phyloP scores from a whole-genome alignment of 2,329 filamentous ascomycete species.

The Colletotrichum trifolii region DNA sequence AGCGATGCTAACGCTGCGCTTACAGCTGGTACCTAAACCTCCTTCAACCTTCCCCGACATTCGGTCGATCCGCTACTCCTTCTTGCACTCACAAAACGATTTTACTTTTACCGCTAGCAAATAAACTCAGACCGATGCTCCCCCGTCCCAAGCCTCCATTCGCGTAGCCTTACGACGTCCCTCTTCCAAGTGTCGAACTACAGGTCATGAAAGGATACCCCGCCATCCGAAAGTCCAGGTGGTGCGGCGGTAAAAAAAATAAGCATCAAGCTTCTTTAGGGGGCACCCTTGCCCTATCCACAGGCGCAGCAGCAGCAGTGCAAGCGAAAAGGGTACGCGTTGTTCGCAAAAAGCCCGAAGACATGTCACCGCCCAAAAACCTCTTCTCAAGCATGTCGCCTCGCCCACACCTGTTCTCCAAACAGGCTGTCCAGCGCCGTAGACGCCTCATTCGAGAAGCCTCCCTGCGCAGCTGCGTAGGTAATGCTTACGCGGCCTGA shows the following conservation, averaged over 20 bases:
- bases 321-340: conserved; percentile 11
- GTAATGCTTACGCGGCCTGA: conserved; percentile 30
- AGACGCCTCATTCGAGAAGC: conserved; percentile 10
- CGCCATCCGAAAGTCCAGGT: conserved; percentile 16
- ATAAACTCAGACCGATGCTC: too few species aligned
- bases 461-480: conserved; percentile 5
- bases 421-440: not conserved
- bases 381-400: not conserved
- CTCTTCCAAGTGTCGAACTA: conserved; percentile 20
- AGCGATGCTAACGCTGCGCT: conserved; percentile 15
- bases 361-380: conserved; percentile 8
- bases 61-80: not conserved
- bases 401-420: not conserved
- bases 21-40: conserved; percentile 25
- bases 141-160: conserved; percentile 8
- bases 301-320: conserved; percentile 18
- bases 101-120: too few species aligned
- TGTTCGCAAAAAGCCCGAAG: conserved; percentile 10
- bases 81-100: not conserved
- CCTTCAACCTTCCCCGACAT: not conserved
- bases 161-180: conserved; percentile 32
- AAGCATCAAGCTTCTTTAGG: conserved; percentile 31
- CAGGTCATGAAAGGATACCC: conserved; percentile 16
- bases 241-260: conserved; percentile 26
- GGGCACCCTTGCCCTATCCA: conserved; percentile 12